Evolutionary conservation across 2,329 filamentous ascomycete species (phyloP).

Genomic region (Fusarium graminum): DNA sequence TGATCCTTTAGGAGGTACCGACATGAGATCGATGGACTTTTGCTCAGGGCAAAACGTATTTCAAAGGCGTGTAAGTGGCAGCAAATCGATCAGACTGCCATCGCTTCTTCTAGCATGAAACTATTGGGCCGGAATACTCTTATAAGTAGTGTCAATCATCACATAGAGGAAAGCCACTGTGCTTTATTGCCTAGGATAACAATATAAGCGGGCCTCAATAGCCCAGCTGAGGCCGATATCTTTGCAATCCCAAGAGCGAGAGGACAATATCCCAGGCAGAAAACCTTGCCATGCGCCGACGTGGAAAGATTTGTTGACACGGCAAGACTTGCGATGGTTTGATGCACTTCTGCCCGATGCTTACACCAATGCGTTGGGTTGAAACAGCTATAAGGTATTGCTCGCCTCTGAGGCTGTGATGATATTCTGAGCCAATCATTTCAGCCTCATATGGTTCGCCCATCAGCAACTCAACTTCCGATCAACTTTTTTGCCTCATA

Average conservation of each 20-base stretch:
- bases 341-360: conserved; percentile 35
- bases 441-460: conserved; percentile 33
- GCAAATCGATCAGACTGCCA: conserved; percentile 4
- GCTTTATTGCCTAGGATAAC: neutral
- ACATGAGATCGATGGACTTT: conserved; percentile 39
- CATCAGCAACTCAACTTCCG: conserved; percentile 21
- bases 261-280: conserved; percentile 4
- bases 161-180: neutral
- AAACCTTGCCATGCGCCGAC: neutral
- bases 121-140: conserved; percentile 7
- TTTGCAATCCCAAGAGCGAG: neutral
- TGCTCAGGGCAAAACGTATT: conserved; percentile 6
- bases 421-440: conserved; percentile 37
- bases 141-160: conserved; percentile 18
- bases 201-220: conserved; percentile 27
- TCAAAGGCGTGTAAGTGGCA: conserved; percentile 6
- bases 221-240: conserved; percentile 1
- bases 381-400: conserved; percentile 19
- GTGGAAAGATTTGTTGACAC: conserved; percentile 1
- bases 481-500: conserved; percentile 24
- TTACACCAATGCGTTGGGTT: conserved; percentile 19
- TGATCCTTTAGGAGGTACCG: conserved; percentile 13
- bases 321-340: conserved; percentile 5
- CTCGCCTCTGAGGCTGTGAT: conserved; percentile 12
- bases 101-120: neutral